phyloP scores from a whole-genome alignment of 2,329 filamentous ascomycete species.

The Diaporthe longicolla region DNA sequence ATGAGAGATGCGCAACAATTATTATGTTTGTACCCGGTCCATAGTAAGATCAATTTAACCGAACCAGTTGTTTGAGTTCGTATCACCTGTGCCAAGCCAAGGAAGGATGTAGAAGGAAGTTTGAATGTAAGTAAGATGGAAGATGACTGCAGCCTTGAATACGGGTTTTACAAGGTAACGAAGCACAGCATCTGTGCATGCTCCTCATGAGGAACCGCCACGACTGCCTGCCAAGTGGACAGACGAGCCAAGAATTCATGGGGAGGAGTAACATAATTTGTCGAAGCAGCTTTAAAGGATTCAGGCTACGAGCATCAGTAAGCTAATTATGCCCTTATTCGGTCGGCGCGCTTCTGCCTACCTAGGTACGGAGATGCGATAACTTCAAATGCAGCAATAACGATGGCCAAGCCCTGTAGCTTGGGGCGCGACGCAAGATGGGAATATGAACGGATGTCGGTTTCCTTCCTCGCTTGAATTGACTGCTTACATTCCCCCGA shows the following conservation, averaged over 20 bases:
- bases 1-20: no score
- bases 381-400: no score
- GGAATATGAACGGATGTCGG: background rate
- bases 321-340: background rate
- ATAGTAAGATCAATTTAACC: background rate
- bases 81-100: background rate
- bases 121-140: background rate
- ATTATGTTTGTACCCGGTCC: background rate
- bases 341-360: background rate
- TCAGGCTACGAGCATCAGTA: background rate
- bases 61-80: background rate
- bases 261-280: background rate
- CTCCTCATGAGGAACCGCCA: background rate
- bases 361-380: no score
- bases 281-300: background rate
- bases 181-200: background rate
- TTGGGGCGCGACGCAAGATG: background rate
- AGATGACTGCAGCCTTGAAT: constrained; percentile 23
- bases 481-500: background rate
- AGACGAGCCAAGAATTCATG: background rate
- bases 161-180: background rate
- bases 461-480: background rate
- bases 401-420: no score
- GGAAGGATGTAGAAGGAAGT: background rate
- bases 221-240: background rate